A percentile compares a stretch with the other conserved stretches of the same genome.
phyloP scores from a whole-genome alignment of 352 stramenopile species.

The Phytopythium chamaehyphon region DNA sequence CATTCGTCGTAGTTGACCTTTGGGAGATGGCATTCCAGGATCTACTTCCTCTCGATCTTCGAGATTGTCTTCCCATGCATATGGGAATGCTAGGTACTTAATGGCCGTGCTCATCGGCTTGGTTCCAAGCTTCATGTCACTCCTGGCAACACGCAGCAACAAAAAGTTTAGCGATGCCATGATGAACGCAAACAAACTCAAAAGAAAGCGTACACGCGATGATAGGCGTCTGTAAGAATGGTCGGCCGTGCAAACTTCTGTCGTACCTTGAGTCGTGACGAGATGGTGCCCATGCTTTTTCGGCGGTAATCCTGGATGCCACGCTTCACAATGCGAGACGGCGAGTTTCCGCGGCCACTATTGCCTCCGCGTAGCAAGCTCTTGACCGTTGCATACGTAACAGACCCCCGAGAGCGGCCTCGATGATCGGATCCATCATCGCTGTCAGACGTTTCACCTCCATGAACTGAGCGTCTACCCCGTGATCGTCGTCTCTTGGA shows the following conservation, averaged over 20 bases:
- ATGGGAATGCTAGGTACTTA: conserved; percentile 51
- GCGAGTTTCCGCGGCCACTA: conserved; percentile 2
- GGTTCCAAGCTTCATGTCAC: conserved; percentile 67
- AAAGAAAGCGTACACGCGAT: conserved; percentile 49
- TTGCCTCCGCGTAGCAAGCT: conserved; percentile 49
- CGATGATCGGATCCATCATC: not conserved
- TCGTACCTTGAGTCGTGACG: conserved; percentile 55
- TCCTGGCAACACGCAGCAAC: conserved; percentile 29
- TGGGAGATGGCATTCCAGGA: conserved; percentile 47
- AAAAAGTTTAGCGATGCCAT: not conserved
- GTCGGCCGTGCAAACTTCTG: conserved; percentile 61
- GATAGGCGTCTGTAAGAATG: conserved; percentile 62
- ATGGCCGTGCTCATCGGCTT: conserved; percentile 34
- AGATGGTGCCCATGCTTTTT: conserved; percentile 60
- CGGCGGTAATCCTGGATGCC: conserved; percentile 22
- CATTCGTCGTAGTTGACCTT: conserved; percentile 38
- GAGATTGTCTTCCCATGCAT: conserved; percentile 17
- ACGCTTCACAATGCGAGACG: conserved; percentile 33
- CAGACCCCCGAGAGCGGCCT: conserved; percentile 30
- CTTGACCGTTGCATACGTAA: conserved; percentile 58
- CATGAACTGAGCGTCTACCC: not conserved
- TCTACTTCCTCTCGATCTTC: conserved; percentile 33
- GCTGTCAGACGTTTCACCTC: conserved; percentile 1
- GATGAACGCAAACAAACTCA: not conserved
- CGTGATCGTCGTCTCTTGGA: not conserved